Evolutionary conservation across 208 protist species (phyloP).

Genomic region (Porcisia hertigi): DNA sequence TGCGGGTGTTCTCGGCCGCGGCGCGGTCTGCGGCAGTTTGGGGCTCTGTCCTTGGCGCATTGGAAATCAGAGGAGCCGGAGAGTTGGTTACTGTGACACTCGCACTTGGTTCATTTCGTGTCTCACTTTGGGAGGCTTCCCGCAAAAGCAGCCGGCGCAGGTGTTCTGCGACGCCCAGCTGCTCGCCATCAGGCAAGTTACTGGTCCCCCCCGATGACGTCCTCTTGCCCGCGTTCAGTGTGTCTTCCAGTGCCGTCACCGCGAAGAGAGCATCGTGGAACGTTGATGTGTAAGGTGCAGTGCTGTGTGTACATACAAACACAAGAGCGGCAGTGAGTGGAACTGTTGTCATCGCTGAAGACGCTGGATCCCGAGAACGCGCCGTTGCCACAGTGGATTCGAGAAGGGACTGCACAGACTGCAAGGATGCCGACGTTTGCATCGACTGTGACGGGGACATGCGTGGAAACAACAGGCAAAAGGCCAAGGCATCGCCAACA

Average conservation of each 20-base stretch:
- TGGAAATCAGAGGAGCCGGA: too few relatives aligned
- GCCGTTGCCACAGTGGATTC: constrained; percentile 9
- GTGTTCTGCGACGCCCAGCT: constrained; percentile 1
- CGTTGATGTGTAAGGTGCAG: constrained; percentile 13
- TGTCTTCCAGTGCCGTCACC: constrained; percentile 18
- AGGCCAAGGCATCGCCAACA: constrained; percentile 47
- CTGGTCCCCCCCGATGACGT: not conserved
- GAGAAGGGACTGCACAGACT: constrained; percentile 10
- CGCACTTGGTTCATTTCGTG: not conserved
- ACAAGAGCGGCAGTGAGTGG: constrained; percentile 10
- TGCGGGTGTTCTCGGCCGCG: not conserved
- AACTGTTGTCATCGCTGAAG: not conserved
- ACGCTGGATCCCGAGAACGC: too few relatives aligned
- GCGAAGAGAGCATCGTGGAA: constrained; percentile 33
- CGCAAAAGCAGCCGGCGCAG: not conserved
- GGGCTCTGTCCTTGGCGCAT: not conserved
- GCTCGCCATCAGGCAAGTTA: not conserved
- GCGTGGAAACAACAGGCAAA: constrained; percentile 45
- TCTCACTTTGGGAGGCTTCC: not conserved
- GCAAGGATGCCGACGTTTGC: constrained; percentile 5
- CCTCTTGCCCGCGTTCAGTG: not conserved
- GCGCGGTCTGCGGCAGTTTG: not conserved
- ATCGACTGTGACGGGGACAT: not conserved
- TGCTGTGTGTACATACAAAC: constrained; percentile 27
- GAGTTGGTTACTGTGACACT: not conserved